Evolutionary conservation across 352 stramenopile genomes (phyloP), one percentile per base, ranked within the genome.

Genomic region (Pythium coloratum): DNA sequence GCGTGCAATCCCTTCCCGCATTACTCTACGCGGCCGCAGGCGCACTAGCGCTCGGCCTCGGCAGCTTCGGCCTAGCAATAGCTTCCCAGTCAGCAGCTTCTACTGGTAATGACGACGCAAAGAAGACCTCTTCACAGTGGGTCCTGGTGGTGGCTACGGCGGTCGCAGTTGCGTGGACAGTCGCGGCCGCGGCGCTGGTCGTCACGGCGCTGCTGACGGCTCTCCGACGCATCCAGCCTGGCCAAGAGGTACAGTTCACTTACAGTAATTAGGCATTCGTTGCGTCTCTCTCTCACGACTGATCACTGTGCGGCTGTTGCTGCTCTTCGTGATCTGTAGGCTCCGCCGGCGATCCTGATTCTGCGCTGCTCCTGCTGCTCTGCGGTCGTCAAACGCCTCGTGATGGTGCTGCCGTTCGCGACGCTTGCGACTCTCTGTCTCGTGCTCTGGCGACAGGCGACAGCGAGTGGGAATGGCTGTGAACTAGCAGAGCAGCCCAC

Each of bases 301-400:
- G 47, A 44, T 57, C n/a, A 46, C 63, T 36, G 36, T 26, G 34
- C 20, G 51, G 14, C 40, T 50, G 13, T 30, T 47, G 26, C 16
- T 56, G 58, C 57, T 8, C 28, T 59, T 47, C 46, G 18, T 30
- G 49, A 30, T 30, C 34, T 18, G 42, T 62, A 87, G 78, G 58
- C 72, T 5, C 42, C 72, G 1, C 68, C 66, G 7, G 71, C 76
- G 16, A 60, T 90, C 28, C 55, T 69, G 32, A 74, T 78, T 64
- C 58, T 90, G n/a, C 77, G 81, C 55, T 90, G 81, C 34, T 82
- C 76, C 18, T 90, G 81, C 62, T 90, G 76, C 65, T 82, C 79
- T 6, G 58, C 62, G 12, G 36, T 71, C n/a, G 66, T 77, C 32
- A 75, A 84, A 42, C 72, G 79, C 16, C 34, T 55, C 7, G 28